Base-by-base conservation (phyloP, 306 rosid genomes). In the Carpinus viminea region DNA sequence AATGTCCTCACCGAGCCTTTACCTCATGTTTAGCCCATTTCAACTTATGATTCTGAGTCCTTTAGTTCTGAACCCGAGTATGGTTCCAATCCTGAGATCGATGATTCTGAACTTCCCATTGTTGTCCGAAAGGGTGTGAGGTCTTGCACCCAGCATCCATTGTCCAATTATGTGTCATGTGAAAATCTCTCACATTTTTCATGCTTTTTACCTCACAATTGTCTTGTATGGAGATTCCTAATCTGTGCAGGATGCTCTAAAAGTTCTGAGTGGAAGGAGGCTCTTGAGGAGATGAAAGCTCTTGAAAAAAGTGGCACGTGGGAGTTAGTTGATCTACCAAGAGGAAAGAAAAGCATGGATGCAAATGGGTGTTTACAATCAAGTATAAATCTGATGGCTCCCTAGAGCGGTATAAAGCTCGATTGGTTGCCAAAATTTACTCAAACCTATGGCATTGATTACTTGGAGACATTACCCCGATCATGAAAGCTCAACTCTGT, bases 381-480 rank as follows among this genome's bases (percentile, higher is more conserved):
- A 64, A 64, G 31, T 64, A 31, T 64, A 64, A 10, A 64, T 34
- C 10, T 64, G 50, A 73, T 53, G 62, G 47, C 21, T 47, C 64
- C 7, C 46, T 73, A 1, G 62, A 53, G 9, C 36, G 65, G 1
- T 73, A 73, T 38, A 73, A 51, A 73, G 76, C 62, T 9, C 12
- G 45, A 38, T 20, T 73, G 47, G 48, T 73, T 17, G 62, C 62
- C 16, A 53, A 73, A 13, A 46, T 54, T 73, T 17, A 73, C 65
- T 17, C 62, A 73, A 21, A 73, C 76, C 24, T 73, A 51, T 31
- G 64, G 76, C 21, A 73, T 46, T 73, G 62, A 73, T 16, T 73
- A 52, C 15, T 3, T 53, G 0, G 62, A 73, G 47, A 73, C 65
- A 2, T 51, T 73, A 16, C 74, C 21, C 74, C n/a, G 2, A 38